Conservation (phyloP, 1,284 basidiomycete genomes). For the Fomitopsis palustris region DNA sequence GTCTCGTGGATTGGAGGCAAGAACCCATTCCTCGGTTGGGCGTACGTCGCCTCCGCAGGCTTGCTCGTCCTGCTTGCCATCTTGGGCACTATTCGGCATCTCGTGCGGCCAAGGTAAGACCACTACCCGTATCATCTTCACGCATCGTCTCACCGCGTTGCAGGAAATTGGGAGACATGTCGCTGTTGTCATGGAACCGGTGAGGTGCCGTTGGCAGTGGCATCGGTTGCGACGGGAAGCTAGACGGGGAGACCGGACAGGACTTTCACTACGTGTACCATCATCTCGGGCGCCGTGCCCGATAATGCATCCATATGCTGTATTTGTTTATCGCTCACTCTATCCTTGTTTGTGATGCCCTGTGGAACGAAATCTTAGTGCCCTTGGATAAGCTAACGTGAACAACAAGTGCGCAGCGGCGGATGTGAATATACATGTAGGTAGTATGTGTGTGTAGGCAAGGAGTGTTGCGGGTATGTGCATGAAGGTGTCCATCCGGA, state of each 20-base stretch:
- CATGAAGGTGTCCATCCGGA: not conserved
- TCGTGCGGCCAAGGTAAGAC: slow-evolving; percentile 86
- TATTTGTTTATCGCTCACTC: slow-evolving; percentile 36
- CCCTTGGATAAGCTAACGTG: not conserved
- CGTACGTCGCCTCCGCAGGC: slow-evolving; percentile 88
- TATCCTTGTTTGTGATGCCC: slow-evolving; percentile 18
- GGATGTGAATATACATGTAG: not conserved
- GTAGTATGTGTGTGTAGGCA: too few species aligned
- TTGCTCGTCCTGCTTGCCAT: slow-evolving; percentile 88
- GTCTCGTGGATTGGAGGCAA: slow-evolving; percentile 98
- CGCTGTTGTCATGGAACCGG: slow-evolving; percentile 84
- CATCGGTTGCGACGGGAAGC: not conserved
- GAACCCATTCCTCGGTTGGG: slow-evolving; percentile 96
- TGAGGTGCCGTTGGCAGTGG: slow-evolving; percentile 10
- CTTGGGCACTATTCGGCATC: slow-evolving; percentile 86
- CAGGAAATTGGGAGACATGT: slow-evolving; percentile 81
- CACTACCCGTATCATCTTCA: slow-evolving; percentile 28
- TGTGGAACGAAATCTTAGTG: slow-evolving; percentile 20
- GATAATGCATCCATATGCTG: slow-evolving; percentile 9
- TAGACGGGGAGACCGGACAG: slow-evolving; percentile 1
- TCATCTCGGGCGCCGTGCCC: not conserved
- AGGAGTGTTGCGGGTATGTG: too few species aligned
- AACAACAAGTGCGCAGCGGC: not conserved
- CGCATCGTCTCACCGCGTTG: not conserved
- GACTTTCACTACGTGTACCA: slow-evolving; percentile 9